Conservation (phyloP, 352 stramenopile species). For the Pythium monospermum region DNA sequence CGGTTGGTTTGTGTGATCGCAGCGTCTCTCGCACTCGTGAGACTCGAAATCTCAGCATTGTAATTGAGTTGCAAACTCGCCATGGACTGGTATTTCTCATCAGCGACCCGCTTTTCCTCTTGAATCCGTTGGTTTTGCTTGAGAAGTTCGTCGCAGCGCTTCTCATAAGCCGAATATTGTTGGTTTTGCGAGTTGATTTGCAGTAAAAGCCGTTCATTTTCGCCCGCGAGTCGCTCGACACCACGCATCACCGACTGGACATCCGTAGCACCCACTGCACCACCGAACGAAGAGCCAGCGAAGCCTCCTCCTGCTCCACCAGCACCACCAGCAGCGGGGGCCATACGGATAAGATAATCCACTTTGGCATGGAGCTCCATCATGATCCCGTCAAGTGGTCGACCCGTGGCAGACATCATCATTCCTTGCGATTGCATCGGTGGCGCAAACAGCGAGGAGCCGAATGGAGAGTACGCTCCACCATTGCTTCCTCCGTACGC, state of each 20-base stretch:
- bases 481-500: conserved; percentile 5
- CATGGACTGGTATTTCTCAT: conserved; percentile 60
- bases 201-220: conserved; percentile 69
- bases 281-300: conserved; percentile 2
- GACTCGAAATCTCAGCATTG: conserved; percentile 44
- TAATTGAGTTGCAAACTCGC: conserved; percentile 49
- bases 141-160: conserved; percentile 61
- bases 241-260: conserved; percentile 58
- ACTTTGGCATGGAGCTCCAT: conserved; percentile 70
- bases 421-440: background rate
- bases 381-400: conserved; percentile 38
- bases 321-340: conserved; percentile 16
- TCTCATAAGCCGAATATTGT: conserved; percentile 65
- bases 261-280: conserved; percentile 37
- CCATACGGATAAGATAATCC: conserved; percentile 75
- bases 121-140: conserved; percentile 54
- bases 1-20: conserved; percentile 70
- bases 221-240: conserved; percentile 59
- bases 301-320: background rate
- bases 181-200: conserved; percentile 81
- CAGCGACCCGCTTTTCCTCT: conserved; percentile 52
- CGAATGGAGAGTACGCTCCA: conserved; percentile 6
- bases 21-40: conserved; percentile 56
- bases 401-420: conserved; percentile 29
- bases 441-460: conserved; percentile 1